Evolutionary conservation across 371 early-diverging fungal genomes (phyloP), one percentile per base, ranked within the genome.

Genomic region (Mucor mucedo): DNA sequence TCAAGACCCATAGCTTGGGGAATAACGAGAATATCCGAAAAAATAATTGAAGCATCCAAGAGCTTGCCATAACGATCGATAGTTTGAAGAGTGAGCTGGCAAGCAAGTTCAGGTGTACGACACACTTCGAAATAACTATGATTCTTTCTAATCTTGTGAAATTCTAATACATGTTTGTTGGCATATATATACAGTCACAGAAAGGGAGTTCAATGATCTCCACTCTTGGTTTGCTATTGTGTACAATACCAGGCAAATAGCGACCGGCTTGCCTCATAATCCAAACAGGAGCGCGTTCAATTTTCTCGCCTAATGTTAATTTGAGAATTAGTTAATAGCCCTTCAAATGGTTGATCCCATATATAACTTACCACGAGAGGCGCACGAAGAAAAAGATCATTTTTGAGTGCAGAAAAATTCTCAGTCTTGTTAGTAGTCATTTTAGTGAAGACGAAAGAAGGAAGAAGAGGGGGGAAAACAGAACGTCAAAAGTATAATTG

Each of bases 261-360:
- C 99, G 88, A 29, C 99, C 99, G 6, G 99, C 99, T 80, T 98
- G 98, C 62, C 99, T 89, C 97, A 97, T 97, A 73, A 97, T 92
- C 99, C 99, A 98, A 13, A 96, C 93, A 7, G 99, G 99, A 0
- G 88, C 87, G 35, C 95, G 90, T 73, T 97, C 97, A 4, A 93
- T 89, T 66, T 77, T 73, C 70, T 96, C 92, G 29, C 95, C 84
- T 84, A 49, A 32, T 52, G 30, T 59, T 44, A 33, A 61, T 32
- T 7, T 1, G 1, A 16, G n/a, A n/a, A n/a, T n/a, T n/a, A n/a
- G n/a, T 52, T 39, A 60, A 41, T 10, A 56, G 30, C 10, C 35
- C 4, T 39, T 10, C 21, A 21, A 21, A n/a, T 47, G 38, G 40
- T 0, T 7, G 11, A n/a, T n/a, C 10, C 38, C 33, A 32, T 30